Conservation (phyloP, 371 early-diverging fungal species). For the Apophysomyces elegans region DNA sequence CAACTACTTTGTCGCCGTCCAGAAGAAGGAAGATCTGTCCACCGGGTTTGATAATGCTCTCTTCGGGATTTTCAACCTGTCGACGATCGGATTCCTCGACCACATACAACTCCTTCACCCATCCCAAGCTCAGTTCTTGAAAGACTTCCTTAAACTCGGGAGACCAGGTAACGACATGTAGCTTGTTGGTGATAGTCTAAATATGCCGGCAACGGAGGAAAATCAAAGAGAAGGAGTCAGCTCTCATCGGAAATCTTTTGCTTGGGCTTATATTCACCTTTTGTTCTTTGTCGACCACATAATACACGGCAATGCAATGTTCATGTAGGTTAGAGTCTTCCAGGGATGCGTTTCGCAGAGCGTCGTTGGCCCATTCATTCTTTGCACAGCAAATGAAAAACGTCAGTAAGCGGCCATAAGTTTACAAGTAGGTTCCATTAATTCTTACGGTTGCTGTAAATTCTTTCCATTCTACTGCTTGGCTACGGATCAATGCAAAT, state of each 20-base stretch:
- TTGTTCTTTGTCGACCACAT: constrained; percentile 14
- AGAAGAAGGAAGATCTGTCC: constrained; percentile 28
- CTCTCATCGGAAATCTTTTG: not conserved
- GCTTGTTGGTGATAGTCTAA: constrained; percentile 8
- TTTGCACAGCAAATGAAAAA: not conserved
- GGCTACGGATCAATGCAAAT: constrained; percentile 20
- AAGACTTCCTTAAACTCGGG: constrained; percentile 21
- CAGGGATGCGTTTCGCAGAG: constrained; percentile 6
- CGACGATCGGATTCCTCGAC: constrained; percentile 20
- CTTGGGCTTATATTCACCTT: not conserved
- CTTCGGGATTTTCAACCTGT: constrained; percentile 24
- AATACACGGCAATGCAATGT: constrained; percentile 22
- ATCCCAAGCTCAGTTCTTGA: constrained; percentile 18
- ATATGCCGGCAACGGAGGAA: not conserved
- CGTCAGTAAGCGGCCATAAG: too few species aligned
- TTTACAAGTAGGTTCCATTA: too few species aligned
- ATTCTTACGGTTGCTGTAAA: constrained; percentile 5
- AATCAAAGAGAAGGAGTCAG: too few species aligned
- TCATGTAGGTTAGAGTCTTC: not conserved
- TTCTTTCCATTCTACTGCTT: constrained; percentile 20
- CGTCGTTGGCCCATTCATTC: constrained; percentile 6
- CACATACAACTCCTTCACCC: constrained; percentile 20
- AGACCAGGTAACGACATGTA: constrained; percentile 20
- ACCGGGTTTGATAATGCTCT: constrained; percentile 23
- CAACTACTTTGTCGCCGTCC: constrained; percentile 10